phyloP scores from a whole-genome alignment of 2,329 filamentous ascomycete genomes.

The Piedraia hortae region DNA sequence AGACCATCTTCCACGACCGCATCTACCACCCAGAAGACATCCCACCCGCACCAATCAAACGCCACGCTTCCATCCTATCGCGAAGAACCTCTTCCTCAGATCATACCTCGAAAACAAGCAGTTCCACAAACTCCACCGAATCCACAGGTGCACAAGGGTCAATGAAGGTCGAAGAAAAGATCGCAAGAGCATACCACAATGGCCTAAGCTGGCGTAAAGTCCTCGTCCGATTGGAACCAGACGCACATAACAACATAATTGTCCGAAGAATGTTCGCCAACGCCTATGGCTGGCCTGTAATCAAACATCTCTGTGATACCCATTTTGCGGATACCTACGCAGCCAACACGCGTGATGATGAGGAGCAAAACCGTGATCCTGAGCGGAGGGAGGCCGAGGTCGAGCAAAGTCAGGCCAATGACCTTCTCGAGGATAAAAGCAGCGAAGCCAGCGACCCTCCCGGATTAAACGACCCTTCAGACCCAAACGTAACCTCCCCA shows the following conservation, averaged over 20 bases:
- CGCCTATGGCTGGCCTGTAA: slow-evolving; percentile 87
- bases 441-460: too few species aligned
- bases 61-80: slow-evolving; percentile 3
- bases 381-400: too few species aligned
- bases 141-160: slow-evolving; percentile 16
- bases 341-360: slow-evolving; percentile 37
- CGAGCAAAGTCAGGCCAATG: too few species aligned
- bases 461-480: too few species aligned
- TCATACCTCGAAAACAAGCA: slow-evolving; percentile 4
- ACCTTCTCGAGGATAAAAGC: too few species aligned
- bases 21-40: slow-evolving; percentile 88
- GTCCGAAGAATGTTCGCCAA: slow-evolving; percentile 92
- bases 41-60: slow-evolving; percentile 40
- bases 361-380: slow-evolving; percentile 38
- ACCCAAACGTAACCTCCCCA: too few species aligned
- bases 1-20: slow-evolving; percentile 89
- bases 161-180: slow-evolving; percentile 93
- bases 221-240: slow-evolving; percentile 76
- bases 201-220: slow-evolving; percentile 91
- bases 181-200: slow-evolving; percentile 78
- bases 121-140: slow-evolving; percentile 2
- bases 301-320: slow-evolving; percentile 81
- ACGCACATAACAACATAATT: slow-evolving; percentile 96
- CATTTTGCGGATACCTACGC: slow-evolving; percentile 60
- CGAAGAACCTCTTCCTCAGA: slow-evolving; percentile 13